These are phyloP conservation scores for Penicillium argentinense DNA, from an alignment of 495 filamentous ascomycete genomes.

Conservation along the genomic window DNA sequence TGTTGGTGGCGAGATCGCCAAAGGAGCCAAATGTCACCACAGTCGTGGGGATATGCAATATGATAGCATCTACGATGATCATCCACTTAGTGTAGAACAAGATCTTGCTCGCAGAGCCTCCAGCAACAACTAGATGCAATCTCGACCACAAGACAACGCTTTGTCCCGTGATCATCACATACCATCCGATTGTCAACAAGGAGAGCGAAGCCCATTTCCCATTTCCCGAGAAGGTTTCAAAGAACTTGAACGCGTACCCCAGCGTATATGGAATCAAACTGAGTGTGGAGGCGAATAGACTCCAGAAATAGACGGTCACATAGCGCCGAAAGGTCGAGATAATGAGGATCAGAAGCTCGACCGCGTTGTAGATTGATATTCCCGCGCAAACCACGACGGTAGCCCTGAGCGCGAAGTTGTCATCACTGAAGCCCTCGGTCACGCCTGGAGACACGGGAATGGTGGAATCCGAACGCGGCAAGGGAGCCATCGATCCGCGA, in stretches of 20 bases:
- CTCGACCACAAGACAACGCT: background rate
- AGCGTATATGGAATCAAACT: background rate
- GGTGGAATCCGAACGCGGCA: background rate
- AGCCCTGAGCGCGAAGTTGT: background rate
- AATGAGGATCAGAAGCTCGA: conserved; percentile 3
- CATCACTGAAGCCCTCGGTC: background rate
- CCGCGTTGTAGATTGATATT: background rate
- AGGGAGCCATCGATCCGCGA: background rate
- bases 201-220: background rate
- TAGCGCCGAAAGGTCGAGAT: conserved; percentile 1
- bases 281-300: background rate
- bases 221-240: background rate
- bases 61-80: background rate
- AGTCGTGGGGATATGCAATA: background rate
- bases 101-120: background rate
- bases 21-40: conserved; percentile 1
- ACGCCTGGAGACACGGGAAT: background rate
- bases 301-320: conserved; percentile 5
- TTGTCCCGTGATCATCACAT: background rate
- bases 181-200: background rate
- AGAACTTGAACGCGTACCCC: conserved; percentile 3
- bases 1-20: background rate
- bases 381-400: background rate
- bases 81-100: background rate
- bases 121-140: background rate